Evolutionary conservation across 805 yeast species (phyloP).

Genomic region (Suhomyces canberraensis): DNA sequence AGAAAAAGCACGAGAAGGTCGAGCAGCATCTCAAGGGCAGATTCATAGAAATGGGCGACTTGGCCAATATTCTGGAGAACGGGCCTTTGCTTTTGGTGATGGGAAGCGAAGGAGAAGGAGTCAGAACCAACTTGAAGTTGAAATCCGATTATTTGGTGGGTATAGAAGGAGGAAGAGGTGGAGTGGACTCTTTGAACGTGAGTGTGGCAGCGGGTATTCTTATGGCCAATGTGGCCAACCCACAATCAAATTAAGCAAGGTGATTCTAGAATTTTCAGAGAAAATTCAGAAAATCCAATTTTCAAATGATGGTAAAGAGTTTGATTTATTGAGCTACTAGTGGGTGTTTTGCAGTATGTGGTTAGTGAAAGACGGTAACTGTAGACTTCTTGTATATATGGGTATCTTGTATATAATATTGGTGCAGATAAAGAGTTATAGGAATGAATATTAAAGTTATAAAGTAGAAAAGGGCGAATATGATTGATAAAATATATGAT

Average conservation of each 20-base stretch:
- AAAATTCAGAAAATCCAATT: no score
- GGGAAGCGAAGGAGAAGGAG: constrained; percentile 86
- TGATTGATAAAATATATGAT: no score
- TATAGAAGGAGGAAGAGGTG: constrained; percentile 30
- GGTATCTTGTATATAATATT: no score
- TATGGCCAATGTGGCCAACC: constrained; percentile 20
- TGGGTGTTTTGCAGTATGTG: no score
- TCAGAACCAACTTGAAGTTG: constrained; percentile 60
- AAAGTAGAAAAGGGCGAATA: no score
- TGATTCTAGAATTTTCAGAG: no score
- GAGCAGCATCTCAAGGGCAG: constrained; percentile 29
- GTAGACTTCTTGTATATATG: no score
- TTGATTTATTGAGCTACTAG: no score
- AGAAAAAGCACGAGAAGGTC: constrained; percentile 25
- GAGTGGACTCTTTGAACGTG: constrained; percentile 79
- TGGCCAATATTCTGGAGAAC: constrained; percentile 41
- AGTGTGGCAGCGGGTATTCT: constrained; percentile 84
- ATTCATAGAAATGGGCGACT: constrained; percentile 37
- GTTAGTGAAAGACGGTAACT: no score
- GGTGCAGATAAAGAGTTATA: no score
- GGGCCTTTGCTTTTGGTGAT: constrained; percentile 69
- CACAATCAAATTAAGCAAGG: not conserved
- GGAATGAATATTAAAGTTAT: no score
- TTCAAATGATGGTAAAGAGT: no score
- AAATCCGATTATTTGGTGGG: constrained; percentile 53